Conservation (phyloP, 768 basidiomycete species). For the Piloderma croceum region DNA sequence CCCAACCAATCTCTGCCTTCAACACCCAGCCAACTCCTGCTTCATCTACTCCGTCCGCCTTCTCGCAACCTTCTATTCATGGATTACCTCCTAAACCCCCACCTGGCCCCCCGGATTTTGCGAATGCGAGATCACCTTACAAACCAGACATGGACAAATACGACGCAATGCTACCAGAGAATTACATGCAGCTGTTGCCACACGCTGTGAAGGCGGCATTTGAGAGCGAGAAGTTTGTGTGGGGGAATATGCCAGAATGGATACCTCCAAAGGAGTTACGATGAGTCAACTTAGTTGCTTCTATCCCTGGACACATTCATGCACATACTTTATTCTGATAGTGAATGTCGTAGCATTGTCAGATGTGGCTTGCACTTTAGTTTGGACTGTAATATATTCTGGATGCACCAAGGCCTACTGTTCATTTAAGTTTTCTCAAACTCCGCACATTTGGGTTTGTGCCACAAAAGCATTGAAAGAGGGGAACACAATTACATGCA, state of each 20-base stretch:
- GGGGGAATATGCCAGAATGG: slow-evolving; percentile 67
- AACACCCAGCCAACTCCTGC: neutral
- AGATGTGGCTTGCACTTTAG: too few species aligned
- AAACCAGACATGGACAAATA: slow-evolving; percentile 51
- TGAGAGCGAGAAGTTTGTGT: slow-evolving; percentile 51
- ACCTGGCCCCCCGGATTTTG: slow-evolving; percentile 29
- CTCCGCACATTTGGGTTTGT: too few species aligned
- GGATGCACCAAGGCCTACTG: too few species aligned
- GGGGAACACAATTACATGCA: too few species aligned
- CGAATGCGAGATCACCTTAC: slow-evolving; percentile 29
- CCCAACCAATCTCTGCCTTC: neutral
- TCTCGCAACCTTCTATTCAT: slow-evolving; percentile 3
- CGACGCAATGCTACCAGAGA: slow-evolving; percentile 47
- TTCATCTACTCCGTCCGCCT: too few species aligned
- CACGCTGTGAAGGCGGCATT: slow-evolving; percentile 48
- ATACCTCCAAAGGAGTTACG: slow-evolving; percentile 60
- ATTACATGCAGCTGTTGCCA: slow-evolving; percentile 55
- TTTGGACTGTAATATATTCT: too few species aligned
- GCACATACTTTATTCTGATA: too few species aligned
- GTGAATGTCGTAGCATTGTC: too few species aligned
- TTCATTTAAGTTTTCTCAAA: too few species aligned
- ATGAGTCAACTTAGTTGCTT: too few species aligned
- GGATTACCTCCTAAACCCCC: slow-evolving; percentile 11
- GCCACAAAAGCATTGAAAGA: too few species aligned
- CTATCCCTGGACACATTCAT: too few species aligned